phyloP scores from a whole-genome alignment of 2,329 filamentous ascomycete species.

The Nannizziopsis arthrosporioides region DNA sequence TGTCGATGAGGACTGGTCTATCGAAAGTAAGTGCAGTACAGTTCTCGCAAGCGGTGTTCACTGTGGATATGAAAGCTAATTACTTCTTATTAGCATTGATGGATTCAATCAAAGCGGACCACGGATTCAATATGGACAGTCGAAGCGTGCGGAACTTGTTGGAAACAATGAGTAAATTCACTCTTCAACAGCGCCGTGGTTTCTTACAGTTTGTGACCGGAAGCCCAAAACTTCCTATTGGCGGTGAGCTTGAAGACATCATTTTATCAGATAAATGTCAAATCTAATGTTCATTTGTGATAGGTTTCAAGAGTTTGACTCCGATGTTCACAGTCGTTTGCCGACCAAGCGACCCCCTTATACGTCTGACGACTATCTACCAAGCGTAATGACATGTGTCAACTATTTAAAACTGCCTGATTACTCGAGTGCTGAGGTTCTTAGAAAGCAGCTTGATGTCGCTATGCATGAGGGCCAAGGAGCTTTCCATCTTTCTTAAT shows the following conservation, averaged over 20 bases:
- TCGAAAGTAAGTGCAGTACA: slow-evolving; percentile 87
- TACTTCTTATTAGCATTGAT: slow-evolving; percentile 56
- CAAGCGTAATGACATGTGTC: slow-evolving; percentile 98
- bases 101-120: slow-evolving; percentile 97
- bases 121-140: slow-evolving; percentile 98
- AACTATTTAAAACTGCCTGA: slow-evolving; percentile 98
- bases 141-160: slow-evolving; percentile 86
- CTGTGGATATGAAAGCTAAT: slow-evolving; percentile 7
- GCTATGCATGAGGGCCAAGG: slow-evolving; percentile 94
- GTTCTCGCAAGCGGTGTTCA: no score
- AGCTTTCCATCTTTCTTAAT: slow-evolving; percentile 79
- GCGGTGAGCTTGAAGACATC: slow-evolving; percentile 50
- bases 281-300: neutral
- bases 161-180: slow-evolving; percentile 85
- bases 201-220: slow-evolving; percentile 97
- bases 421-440: slow-evolving; percentile 66
- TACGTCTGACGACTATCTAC: slow-evolving; percentile 92
- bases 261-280: neutral
- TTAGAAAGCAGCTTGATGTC: slow-evolving; percentile 66
- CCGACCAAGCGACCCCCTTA: slow-evolving; percentile 96
- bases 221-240: slow-evolving; percentile 94
- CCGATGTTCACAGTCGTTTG: slow-evolving; percentile 99
- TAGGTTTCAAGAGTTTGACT: slow-evolving; percentile 91
- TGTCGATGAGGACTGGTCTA: slow-evolving; percentile 90
- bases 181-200: slow-evolving; percentile 63